phyloP scores from a whole-genome alignment of 2,329 filamentous ascomycete genomes.

The Phialemonium atrogriseum region DNA sequence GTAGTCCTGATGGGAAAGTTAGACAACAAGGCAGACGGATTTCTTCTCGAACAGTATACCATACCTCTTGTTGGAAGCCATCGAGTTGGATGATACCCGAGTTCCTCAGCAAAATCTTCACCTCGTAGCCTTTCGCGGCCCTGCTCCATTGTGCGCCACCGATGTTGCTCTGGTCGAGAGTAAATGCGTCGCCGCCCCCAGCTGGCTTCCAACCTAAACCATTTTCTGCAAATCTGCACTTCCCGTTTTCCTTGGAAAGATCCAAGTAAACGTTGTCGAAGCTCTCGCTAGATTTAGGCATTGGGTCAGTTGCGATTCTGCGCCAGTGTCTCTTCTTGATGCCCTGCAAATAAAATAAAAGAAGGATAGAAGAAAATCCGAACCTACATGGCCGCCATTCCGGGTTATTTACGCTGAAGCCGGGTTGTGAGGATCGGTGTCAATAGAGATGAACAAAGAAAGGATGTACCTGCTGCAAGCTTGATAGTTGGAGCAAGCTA shows the following conservation, averaged over 20 bases:
- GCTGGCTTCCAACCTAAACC: constrained; percentile 93
- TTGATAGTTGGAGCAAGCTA: no score
- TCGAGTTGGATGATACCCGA: constrained; percentile 88
- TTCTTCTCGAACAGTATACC: no score
- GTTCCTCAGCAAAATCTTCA: constrained; percentile 81
- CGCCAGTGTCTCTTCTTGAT: not conserved
- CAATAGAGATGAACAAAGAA: no score
- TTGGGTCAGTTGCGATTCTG: constrained; percentile 5
- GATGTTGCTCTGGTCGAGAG: constrained; percentile 80
- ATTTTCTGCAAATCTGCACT: constrained; percentile 89
- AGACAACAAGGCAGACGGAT: constrained; percentile 10
- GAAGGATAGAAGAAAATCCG: not conserved
- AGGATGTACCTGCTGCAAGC: no score
- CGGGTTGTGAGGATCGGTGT: no score
- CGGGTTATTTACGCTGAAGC: no score
- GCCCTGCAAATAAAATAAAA: not conserved
- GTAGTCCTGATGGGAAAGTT: constrained; percentile 53
- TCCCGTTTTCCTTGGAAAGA: constrained; percentile 83
- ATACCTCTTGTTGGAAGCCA: constrained; percentile 78
- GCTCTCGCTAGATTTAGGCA: constrained; percentile 54
- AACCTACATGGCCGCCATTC: constrained; percentile 4
- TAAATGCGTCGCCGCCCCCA: constrained; percentile 84
- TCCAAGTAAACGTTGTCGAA: constrained; percentile 98
- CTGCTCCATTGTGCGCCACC: constrained; percentile 88
- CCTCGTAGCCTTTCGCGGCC: constrained; percentile 83